Percentiles rank a stretch among this genome's conserved stretches.
phyloP scores from a whole-genome alignment of 306 rosid genomes.

The Spatholobus suberectus region DNA sequence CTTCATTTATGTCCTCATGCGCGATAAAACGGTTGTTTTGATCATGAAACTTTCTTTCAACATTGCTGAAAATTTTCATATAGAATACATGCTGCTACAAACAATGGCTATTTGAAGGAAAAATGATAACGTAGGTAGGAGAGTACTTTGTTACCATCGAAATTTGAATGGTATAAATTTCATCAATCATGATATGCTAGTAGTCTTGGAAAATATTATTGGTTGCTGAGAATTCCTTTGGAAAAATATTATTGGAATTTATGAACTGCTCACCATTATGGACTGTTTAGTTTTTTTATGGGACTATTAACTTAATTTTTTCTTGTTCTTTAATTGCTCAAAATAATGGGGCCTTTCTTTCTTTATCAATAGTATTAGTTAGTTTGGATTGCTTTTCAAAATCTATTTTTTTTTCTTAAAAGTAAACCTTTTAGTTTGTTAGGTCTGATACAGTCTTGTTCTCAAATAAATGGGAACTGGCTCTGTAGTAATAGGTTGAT shows the following conservation, averaged over 20 bases:
- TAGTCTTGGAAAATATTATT: background rate
- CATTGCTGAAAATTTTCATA: too few relatives aligned
- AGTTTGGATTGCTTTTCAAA: background rate
- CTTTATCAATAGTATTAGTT: background rate
- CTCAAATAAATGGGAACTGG: background rate
- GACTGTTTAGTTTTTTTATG: background rate
- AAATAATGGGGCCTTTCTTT: background rate
- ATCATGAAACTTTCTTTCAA: too few relatives aligned
- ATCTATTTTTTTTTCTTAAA: background rate
- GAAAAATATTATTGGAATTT: background rate
- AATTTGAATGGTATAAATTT: background rate
- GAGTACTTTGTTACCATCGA: too few relatives aligned
- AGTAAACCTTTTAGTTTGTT: background rate
- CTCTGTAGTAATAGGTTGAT: too few relatives aligned
- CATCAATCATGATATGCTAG: background rate
- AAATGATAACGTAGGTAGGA: too few relatives aligned
- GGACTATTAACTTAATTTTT: background rate
- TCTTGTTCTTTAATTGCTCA: background rate
- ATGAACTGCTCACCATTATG: background rate
- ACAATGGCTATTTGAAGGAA: too few relatives aligned
- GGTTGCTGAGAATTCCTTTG: background rate
- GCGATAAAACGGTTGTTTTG: too few relatives aligned
- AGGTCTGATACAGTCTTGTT: background rate
- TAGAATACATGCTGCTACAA: too few relatives aligned
- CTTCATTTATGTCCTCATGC: too few relatives aligned